phyloP scores from a whole-genome alignment of 768 basidiomycete genomes.

The Russula olivacea region DNA sequence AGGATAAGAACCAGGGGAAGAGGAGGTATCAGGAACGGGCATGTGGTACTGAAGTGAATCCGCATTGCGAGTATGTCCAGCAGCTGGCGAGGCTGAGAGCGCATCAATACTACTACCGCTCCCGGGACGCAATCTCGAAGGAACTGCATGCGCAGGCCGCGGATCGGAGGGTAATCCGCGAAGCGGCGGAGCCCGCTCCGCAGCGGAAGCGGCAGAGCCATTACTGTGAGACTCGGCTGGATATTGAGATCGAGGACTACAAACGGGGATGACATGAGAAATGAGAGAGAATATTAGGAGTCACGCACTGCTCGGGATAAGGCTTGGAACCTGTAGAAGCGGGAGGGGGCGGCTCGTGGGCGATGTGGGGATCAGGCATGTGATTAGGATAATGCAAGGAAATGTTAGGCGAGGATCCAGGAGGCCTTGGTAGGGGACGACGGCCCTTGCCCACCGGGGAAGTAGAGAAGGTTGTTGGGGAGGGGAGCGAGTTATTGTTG shows the following conservation, averaged over 20 bases:
- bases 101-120: background rate
- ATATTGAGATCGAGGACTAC: conserved; percentile 16
- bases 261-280: background rate
- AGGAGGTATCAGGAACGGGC: conserved; percentile 17
- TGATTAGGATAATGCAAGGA: conserved; percentile 16
- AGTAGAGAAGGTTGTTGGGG: conserved; percentile 19
- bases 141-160: conserved; percentile 4
- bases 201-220: background rate
- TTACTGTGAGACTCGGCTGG: conserved; percentile 1
- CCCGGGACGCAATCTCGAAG: conserved; percentile 16
- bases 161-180: conserved; percentile 24
- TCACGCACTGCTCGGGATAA: conserved; percentile 19
- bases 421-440: conserved; percentile 24
- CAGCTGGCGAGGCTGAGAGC: conserved; percentile 11
- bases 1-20: conserved; percentile 1
- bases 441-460: conserved; percentile 23
- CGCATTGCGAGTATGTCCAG: conserved; percentile 17
- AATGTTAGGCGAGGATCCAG: conserved; percentile 12
- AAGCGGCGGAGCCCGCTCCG: background rate
- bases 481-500: conserved; percentile 16
- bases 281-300: background rate
- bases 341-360: conserved; percentile 1
- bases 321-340: conserved; percentile 5
- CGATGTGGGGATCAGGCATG: conserved; percentile 23
- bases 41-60: conserved; percentile 17